Conservation (phyloP, 2,329 filamentous ascomycete species). For the Alternaria hordeiaustralica region DNA sequence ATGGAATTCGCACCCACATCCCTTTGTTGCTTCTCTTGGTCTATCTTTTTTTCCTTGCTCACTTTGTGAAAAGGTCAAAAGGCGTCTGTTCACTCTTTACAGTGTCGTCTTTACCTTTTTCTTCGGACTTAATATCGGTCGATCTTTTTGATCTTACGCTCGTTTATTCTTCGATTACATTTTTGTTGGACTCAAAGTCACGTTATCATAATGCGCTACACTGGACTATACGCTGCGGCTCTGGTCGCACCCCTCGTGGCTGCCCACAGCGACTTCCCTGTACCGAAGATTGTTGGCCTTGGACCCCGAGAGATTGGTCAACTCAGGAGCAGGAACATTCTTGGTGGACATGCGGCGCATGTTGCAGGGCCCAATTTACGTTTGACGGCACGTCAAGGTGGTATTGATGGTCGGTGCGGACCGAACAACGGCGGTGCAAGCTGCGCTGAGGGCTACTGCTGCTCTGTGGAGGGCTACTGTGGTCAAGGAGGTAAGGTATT, state of each 20-base stretch:
- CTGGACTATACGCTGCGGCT: conserved; percentile 34
- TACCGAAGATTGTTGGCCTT: conserved; percentile 44
- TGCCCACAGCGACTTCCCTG: conserved; percentile 37
- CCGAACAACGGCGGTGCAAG: conserved; percentile 30
- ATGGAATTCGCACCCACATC: neutral
- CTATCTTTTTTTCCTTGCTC: conserved; percentile 14
- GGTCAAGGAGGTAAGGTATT: conserved; percentile 32
- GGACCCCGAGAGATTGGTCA: conserved; percentile 23
- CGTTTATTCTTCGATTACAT: conserved; percentile 2
- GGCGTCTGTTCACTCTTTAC: conserved; percentile 23
- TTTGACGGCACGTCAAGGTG: conserved; percentile 41
- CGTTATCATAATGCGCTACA: conserved; percentile 38
- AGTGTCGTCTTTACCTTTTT: conserved; percentile 6
- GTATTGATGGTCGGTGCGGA: conserved; percentile 43
- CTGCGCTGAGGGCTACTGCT: conserved; percentile 45
- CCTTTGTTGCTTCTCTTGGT: neutral
- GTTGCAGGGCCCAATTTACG: conserved; percentile 18
- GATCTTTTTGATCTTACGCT: conserved; percentile 2
- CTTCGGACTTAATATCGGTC: conserved; percentile 7
- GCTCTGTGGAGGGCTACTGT: conserved; percentile 35
- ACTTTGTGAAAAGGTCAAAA: conserved; percentile 12
- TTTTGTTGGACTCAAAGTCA: neutral
- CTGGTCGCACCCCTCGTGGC: conserved; percentile 39
- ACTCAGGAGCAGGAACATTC: conserved; percentile 36
- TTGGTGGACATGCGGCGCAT: conserved; percentile 20